Conservation (phyloP, 2,329 filamentous ascomycete species). For the Pseudogymnoascus sp. region DNA sequence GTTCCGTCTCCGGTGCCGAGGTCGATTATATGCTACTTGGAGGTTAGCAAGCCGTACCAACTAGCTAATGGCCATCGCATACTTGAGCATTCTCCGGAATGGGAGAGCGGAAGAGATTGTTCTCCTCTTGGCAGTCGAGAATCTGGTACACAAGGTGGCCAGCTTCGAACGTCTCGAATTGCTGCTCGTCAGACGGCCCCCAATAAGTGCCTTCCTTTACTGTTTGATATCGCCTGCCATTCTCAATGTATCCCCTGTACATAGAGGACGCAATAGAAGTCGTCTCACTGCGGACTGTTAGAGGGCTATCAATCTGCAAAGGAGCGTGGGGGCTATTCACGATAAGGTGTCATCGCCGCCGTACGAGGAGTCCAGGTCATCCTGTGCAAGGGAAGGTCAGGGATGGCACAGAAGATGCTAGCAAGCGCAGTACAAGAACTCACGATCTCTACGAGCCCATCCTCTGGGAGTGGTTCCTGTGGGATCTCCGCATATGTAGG, state of each 20-base stretch:
- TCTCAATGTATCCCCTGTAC: slow-evolving; percentile 20
- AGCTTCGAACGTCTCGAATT: slow-evolving; percentile 23
- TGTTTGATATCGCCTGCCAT: slow-evolving; percentile 23
- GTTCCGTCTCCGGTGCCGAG: slow-evolving; percentile 21
- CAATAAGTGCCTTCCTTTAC: slow-evolving; percentile 16
- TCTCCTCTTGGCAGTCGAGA: slow-evolving; percentile 16
- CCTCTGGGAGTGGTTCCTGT: background rate
- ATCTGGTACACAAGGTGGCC: slow-evolving; percentile 17
- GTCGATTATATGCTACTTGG: slow-evolving; percentile 17
- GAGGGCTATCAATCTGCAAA: background rate
- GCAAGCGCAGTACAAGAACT: background rate
- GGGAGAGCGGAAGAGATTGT: slow-evolving; percentile 17
- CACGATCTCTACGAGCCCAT: background rate
- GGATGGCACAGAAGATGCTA: background rate
- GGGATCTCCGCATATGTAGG: background rate
- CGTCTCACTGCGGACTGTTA: slow-evolving; percentile 18
- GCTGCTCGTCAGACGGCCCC: slow-evolving; percentile 15
- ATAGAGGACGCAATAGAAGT: slow-evolving; percentile 22
- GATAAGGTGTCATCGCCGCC: slow-evolving; percentile 6
- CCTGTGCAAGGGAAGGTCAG: background rate
- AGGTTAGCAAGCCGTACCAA: background rate
- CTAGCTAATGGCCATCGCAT: background rate
- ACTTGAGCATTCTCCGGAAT: slow-evolving; percentile 9
- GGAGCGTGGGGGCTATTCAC: background rate
- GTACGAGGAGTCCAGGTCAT: slow-evolving; percentile 7